Evolutionary conservation across 176 grass and related monocot genomes (phyloP).

Genomic region (Melocanna baccifera): DNA sequence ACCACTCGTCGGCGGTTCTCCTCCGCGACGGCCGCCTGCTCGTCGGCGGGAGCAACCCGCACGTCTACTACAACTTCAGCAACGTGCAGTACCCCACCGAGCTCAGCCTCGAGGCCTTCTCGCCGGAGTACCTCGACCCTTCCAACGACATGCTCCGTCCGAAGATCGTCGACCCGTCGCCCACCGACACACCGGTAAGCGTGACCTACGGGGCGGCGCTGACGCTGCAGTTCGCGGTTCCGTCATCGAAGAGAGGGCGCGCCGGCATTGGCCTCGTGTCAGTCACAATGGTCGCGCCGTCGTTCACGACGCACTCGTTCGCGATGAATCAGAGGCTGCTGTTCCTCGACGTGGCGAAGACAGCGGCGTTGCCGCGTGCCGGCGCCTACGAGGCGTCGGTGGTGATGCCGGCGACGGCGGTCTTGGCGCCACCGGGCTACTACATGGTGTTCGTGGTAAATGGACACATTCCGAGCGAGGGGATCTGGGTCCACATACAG

Average conservation of each 20-base stretch:
- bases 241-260: not conserved
- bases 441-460: slow-evolving; percentile 88
- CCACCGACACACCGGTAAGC: not conserved
- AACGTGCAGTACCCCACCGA: slow-evolving; percentile 65
- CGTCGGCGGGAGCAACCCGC: slow-evolving; percentile 81
- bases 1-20: slow-evolving; percentile 64
- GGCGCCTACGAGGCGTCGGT: slow-evolving; percentile 17
- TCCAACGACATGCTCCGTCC: slow-evolving; percentile 47
- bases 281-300: slow-evolving; percentile 63
- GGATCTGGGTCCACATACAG: slow-evolving; percentile 69
- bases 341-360: slow-evolving; percentile 30
- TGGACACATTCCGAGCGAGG: slow-evolving; percentile 59
- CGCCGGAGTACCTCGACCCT: slow-evolving; percentile 55
- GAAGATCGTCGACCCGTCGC: slow-evolving; percentile 34
- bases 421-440: slow-evolving; percentile 68
- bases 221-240: slow-evolving; percentile 44
- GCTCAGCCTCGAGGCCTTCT: slow-evolving; percentile 82
- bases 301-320: slow-evolving; percentile 85
- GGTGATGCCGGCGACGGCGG: slow-evolving; percentile 42
- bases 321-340: slow-evolving; percentile 82
- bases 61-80: slow-evolving; percentile 71
- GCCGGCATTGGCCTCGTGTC: slow-evolving; percentile 2
- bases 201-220: slow-evolving; percentile 41
- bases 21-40: slow-evolving; percentile 73
- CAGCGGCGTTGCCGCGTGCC: not conserved